Conservation (phyloP, 1,139 yeast species). For the Pichia sp. region DNA sequence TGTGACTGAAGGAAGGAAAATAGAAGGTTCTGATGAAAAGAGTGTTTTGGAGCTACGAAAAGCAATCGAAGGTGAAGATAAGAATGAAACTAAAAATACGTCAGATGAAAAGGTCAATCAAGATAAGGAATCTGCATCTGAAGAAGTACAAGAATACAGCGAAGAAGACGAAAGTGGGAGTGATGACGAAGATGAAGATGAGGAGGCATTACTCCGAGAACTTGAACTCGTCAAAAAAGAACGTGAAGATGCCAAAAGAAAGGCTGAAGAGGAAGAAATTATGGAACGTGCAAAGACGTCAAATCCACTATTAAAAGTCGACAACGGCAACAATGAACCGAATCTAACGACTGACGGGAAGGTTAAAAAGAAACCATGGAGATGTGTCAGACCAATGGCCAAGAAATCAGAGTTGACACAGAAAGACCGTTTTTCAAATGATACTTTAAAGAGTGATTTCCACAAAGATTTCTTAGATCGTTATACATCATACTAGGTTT, state of each 20-base stretch:
- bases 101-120: not conserved
- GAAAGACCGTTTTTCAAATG: slow-evolving; percentile 52
- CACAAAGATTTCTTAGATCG: slow-evolving; percentile 71
- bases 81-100: slow-evolving; percentile 24
- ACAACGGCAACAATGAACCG: slow-evolving; percentile 15
- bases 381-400: slow-evolving; percentile 28
- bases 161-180: slow-evolving; percentile 25
- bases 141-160: slow-evolving; percentile 15
- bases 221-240: slow-evolving; percentile 38
- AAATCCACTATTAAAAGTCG: slow-evolving; percentile 41
- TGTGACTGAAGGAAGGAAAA: slow-evolving; percentile 23
- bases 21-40: slow-evolving; percentile 6
- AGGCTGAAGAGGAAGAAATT: slow-evolving; percentile 28
- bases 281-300: slow-evolving; percentile 32
- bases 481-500: slow-evolving; percentile 41
- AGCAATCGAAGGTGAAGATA: slow-evolving; percentile 14
- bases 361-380: slow-evolving; percentile 39
- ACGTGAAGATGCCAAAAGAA: slow-evolving; percentile 26
- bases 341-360: slow-evolving; percentile 19
- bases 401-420: not conserved
- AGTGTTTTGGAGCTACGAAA: slow-evolving; percentile 22
- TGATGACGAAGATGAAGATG: slow-evolving; percentile 14
- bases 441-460: slow-evolving; percentile 63
- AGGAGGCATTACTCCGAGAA: slow-evolving; percentile 39
- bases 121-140: slow-evolving; percentile 27